Percentiles rank a stretch among this genome's conserved stretches.
Conservation (phyloP, 352 stramenopile species). For the Phytopythium chamaehyphon region DNA sequence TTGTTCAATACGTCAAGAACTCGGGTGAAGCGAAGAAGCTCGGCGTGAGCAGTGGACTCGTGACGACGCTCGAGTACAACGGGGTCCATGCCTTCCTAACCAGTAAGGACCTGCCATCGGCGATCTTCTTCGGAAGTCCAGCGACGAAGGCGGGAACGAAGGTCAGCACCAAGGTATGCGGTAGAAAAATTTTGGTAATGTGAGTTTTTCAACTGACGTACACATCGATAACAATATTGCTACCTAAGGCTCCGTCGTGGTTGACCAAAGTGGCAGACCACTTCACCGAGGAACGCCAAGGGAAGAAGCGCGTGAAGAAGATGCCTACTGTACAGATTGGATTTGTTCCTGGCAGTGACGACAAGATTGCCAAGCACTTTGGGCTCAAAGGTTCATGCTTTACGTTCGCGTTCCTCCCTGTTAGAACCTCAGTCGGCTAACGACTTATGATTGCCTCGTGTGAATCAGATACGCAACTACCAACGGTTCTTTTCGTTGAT, state of each 20-base stretch:
- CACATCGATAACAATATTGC: too few species aligned
- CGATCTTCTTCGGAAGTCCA: conserved; percentile 62
- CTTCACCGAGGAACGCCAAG: conserved; percentile 43
- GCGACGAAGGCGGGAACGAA: conserved; percentile 44
- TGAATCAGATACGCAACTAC: conserved; percentile 33
- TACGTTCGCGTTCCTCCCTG: background rate
- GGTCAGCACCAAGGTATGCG: conserved; percentile 19
- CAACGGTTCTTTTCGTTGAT: conserved; percentile 60
- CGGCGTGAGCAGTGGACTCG: conserved; percentile 41
- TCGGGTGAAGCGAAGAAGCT: conserved; percentile 68
- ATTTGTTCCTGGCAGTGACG: conserved; percentile 58
- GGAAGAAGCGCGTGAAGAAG: conserved; percentile 72
- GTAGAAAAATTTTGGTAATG: too few species aligned
- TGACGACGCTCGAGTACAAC: conserved; percentile 45
- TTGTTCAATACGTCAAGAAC: conserved; percentile 71
- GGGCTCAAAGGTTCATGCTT: conserved; percentile 26
- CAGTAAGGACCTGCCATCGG: conserved; percentile 43
- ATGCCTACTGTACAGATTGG: conserved; percentile 40
- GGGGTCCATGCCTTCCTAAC: conserved; percentile 57
- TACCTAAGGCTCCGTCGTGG: conserved; percentile 47
- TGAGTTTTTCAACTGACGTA: background rate
- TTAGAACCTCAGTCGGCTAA: background rate
- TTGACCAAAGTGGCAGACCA: conserved; percentile 48
- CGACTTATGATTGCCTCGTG: background rate
- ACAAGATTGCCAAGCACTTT: conserved; percentile 68